Evolutionary conservation across 441 rosid genomes (phyloP), one percentile per base, ranked within the genome.

Genomic region (Arabidopsis hybrid): DNA sequence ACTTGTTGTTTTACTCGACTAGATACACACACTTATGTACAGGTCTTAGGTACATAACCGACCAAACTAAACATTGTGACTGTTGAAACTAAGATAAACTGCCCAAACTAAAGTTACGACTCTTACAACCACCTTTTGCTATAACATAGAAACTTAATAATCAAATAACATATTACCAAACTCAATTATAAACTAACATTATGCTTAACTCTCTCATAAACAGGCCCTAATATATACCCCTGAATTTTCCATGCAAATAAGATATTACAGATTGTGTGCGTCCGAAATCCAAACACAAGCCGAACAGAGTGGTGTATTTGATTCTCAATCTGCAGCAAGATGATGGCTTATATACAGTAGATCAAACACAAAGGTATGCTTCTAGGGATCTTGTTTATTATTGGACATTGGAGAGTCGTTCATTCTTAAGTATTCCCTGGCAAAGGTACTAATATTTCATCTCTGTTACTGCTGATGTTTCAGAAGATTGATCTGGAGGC

Each of bases 321-420:
- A 86, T 76, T 81, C 88, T 79, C 81, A 79, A 34, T 89, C 93
- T 51, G 82, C 95, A 71, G 94, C 93, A 6, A 93, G 96, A 75
- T 93, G 98, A 63, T 91, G 87, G 26, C 26, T 21, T 59, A 60
- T 74, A 72, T 91, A 69, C 69, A 83, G 66, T 75, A 85, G 84
- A 81, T 82, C 93, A 72, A 87, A 70, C 75, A 74, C 82, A 29
- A 86, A 85, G 97, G 98, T 92, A 40, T 50, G 72, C 60, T 57
- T 62, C 45, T 56, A 31, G 42, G 46, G 32, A 67, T 65, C 40
- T 52, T n/a, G 8, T 71, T 26, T 77, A 58, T 55, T 38, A 31
- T 47, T 61, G 46, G 46, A 60, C 73, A 36, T 40, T 61, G 26
- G 52, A 61, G 9, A 45, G 14, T 58, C 61, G 18, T 76, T 64